Percentiles rank a stretch among this genome's conserved stretches.
Evolutionary conservation across 306 rosid species (phyloP).

Genomic region (Corylus avellana): DNA sequence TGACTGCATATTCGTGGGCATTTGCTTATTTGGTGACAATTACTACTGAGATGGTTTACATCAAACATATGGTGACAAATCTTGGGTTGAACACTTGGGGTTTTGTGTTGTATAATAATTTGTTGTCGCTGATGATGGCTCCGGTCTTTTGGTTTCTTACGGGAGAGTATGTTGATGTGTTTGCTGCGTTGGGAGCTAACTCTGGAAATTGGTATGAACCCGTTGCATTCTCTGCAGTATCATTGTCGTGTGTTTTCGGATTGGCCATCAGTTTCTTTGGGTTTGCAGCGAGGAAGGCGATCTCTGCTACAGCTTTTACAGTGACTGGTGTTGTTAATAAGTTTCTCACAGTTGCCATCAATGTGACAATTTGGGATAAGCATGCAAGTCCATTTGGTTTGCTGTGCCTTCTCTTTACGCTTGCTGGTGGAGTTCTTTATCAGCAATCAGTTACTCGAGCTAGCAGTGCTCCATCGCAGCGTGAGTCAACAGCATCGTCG

Average conservation of each 20-base stretch:
- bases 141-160: conserved; percentile 79
- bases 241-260: conserved; percentile 82
- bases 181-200: conserved; percentile 53
- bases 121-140: conserved; percentile 79
- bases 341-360: conserved; percentile 90
- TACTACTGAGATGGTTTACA: conserved; percentile 95
- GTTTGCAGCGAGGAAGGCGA: conserved; percentile 87
- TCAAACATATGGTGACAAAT: conserved; percentile 91
- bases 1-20: conserved; percentile 95
- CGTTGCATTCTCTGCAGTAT: conserved; percentile 59
- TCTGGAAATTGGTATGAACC: conserved; percentile 54
- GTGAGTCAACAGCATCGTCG: conserved; percentile 42
- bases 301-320: conserved; percentile 92
- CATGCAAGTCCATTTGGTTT: conserved; percentile 90
- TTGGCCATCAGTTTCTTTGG: conserved; percentile 94
- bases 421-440: conserved; percentile 84
- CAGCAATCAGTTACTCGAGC: conserved; percentile 81
- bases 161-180: conserved; percentile 75
- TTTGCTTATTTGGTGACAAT: conserved; percentile 85
- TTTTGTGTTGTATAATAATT: conserved; percentile 78
- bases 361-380: conserved; percentile 90
- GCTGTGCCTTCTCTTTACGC: conserved; percentile 81
- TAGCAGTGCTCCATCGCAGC: conserved; percentile 40
- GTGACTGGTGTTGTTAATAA: conserved; percentile 96
- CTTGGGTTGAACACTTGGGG: conserved; percentile 96